Conservation (phyloP, 2,329 filamentous ascomycete species). For the Paramyrothecium roridum region DNA sequence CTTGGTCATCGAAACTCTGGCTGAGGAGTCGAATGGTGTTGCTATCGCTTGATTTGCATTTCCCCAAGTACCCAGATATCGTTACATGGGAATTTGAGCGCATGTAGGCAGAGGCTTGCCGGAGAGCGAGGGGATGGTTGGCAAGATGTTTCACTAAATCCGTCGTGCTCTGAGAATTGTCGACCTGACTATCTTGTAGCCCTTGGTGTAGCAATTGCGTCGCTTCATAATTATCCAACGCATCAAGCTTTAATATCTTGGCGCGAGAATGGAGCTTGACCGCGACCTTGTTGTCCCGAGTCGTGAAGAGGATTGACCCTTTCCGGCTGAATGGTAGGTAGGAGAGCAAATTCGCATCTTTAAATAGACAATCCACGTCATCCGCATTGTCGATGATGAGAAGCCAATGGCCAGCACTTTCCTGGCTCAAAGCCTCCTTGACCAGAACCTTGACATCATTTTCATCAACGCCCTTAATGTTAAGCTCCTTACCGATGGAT, state of each 20-base stretch:
- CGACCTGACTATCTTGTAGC: too few species aligned
- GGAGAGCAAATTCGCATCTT: background rate
- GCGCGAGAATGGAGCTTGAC: background rate
- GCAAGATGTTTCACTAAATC: too few species aligned
- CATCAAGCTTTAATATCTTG: background rate
- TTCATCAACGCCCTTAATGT: slow-evolving; percentile 23
- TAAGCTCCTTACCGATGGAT: slow-evolving; percentile 23
- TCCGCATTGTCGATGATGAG: slow-evolving; percentile 43
- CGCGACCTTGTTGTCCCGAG: background rate
- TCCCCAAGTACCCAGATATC: background rate
- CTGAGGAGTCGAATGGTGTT: slow-evolving; percentile 19
- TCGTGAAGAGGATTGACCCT: background rate
- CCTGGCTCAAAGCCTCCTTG: slow-evolving; percentile 20
- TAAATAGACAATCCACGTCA: slow-evolving; percentile 26
- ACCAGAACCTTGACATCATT: slow-evolving; percentile 32
- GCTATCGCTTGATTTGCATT: slow-evolving; percentile 6
- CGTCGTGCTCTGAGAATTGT: too few species aligned
- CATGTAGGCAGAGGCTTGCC: background rate
- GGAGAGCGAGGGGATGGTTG: too few species aligned
- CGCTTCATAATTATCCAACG: background rate
- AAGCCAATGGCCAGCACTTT: slow-evolving; percentile 30
- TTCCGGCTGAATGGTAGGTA: background rate
- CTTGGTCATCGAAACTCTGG: slow-evolving; percentile 23
- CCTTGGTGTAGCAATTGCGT: background rate
- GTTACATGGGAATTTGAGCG: background rate